Evolutionary conservation across 805 yeast species (phyloP), one percentile per base, ranked within the genome.

Genomic region (Myxozyma sirexii): DNA sequence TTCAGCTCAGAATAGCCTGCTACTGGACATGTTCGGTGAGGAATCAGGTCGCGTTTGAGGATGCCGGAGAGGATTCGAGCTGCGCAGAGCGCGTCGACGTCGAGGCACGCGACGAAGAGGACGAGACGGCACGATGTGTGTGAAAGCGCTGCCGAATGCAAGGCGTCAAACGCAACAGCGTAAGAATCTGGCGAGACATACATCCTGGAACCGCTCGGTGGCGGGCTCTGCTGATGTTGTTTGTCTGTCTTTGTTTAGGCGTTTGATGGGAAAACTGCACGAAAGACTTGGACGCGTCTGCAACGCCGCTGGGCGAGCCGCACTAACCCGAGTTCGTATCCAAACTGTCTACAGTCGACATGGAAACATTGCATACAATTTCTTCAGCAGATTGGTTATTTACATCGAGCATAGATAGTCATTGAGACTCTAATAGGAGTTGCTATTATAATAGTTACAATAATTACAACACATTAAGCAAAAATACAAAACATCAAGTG

Each of bases 121-220:
- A 89, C 90, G 59, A 92, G 75, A 69, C 88, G 88, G 72, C 97
- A 94, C 4, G 97, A 87, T n/a, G 97, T 87, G 72, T 92, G 97
- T 13, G 96, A 86, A 54, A 90, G 75, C 2, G 96, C 86, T n/a
- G 88, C 81, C 56, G 79, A 77, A 67, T 84, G 79, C 62, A 93
- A 85, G 53, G 82, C 84, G 53, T 81, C 79, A 74, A 90, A 91
- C 12, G 88, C 86, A 62, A 74, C 76, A 15, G 83, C 80, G 72
- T 88, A 89, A 72, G 87, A 82, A 35, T 81, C 78, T 13, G 96
- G 89, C 50, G 82, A 79, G 58, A 92, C 81, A 71, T 86, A 85
- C 99, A 93, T 93, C 59, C 45, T 48, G 19, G 6, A 41, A 23
- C 53, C 48, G 33, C 48, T n/a, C 48, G n/a, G 21, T 26, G 33